Conservation (phyloP, 495 filamentous ascomycete genomes). For the Daldinia bambusicola region DNA sequence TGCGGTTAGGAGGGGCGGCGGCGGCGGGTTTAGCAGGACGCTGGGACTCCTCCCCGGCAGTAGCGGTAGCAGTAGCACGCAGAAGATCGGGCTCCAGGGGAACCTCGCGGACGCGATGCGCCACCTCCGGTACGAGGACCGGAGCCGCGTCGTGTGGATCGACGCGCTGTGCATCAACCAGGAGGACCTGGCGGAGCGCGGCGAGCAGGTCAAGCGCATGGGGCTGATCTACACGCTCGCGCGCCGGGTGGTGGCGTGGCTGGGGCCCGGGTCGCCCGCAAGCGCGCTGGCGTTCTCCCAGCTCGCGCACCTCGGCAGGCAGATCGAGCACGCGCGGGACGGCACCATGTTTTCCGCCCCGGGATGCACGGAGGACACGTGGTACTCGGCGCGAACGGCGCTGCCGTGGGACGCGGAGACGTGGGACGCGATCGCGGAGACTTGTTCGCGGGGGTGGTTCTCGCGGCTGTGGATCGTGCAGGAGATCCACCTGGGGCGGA, state of each 20-base stretch:
- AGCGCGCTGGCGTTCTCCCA: constrained; percentile 21
- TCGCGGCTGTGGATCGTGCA: constrained; percentile 29
- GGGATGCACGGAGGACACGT: constrained; percentile 1
- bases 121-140: constrained; percentile 23
- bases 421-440: constrained; percentile 8
- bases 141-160: constrained; percentile 39
- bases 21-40: neutral
- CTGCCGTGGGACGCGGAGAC: constrained; percentile 7
- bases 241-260: constrained; percentile 42
- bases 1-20: neutral
- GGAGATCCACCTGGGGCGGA: constrained; percentile 24
- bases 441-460: constrained; percentile 7
- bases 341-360: neutral
- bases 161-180: constrained; percentile 50
- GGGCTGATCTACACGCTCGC: constrained; percentile 43
- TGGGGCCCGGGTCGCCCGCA: constrained; percentile 42
- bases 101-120: constrained; percentile 18
- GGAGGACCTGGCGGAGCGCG: constrained; percentile 36
- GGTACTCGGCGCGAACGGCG: neutral
- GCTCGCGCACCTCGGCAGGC: constrained; percentile 6
- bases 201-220: constrained; percentile 46
- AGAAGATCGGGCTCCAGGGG: neutral
- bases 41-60: too few species aligned
- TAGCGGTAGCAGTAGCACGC: neutral
- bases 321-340: constrained; percentile 3